Percentiles rank a stretch among this genome's conserved stretches.
Conservation (phyloP, 2,329 filamentous ascomycete species). For the Parafenestella ontariensis region DNA sequence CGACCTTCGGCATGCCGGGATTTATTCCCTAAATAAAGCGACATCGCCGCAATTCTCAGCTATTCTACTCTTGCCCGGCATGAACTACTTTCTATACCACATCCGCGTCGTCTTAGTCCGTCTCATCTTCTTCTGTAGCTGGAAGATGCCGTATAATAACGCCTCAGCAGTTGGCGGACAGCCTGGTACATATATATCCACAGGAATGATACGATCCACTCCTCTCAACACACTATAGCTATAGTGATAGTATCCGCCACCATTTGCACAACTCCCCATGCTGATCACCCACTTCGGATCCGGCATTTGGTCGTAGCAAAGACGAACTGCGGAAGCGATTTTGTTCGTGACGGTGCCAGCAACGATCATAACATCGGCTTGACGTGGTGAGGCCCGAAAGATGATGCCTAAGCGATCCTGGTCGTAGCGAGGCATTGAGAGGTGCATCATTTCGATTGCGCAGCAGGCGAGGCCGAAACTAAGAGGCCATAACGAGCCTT, state of each 20-base stretch:
- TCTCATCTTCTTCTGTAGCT: constrained; percentile 78
- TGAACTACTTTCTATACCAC: constrained; percentile 59
- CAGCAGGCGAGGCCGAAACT: constrained; percentile 89
- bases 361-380: constrained; percentile 92
- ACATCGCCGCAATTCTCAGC: too few species aligned
- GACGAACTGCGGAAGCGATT: constrained; percentile 85
- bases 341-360: constrained; percentile 94
- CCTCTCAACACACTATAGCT: constrained; percentile 78
- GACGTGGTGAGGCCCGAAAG: constrained; percentile 84
- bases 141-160: constrained; percentile 68
- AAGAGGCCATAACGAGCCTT: constrained; percentile 85
- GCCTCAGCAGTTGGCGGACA: constrained; percentile 66
- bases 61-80: not conserved
- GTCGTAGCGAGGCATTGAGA: constrained; percentile 85
- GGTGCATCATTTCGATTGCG: constrained; percentile 91
- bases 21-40: too few species aligned
- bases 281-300: constrained; percentile 84
- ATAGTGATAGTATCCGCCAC: constrained; percentile 84
- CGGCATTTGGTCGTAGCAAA: constrained; percentile 94
- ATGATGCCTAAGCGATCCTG: constrained; percentile 88
- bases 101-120: constrained; percentile 59
- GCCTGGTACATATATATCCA: constrained; percentile 82
- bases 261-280: constrained; percentile 83
- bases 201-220: constrained; percentile 77
- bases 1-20: too few species aligned